These are phyloP conservation scores for Neobulgaria alba DNA, from an alignment of 2,329 filamentous ascomycete species.

Conservation along the genomic window DNA sequence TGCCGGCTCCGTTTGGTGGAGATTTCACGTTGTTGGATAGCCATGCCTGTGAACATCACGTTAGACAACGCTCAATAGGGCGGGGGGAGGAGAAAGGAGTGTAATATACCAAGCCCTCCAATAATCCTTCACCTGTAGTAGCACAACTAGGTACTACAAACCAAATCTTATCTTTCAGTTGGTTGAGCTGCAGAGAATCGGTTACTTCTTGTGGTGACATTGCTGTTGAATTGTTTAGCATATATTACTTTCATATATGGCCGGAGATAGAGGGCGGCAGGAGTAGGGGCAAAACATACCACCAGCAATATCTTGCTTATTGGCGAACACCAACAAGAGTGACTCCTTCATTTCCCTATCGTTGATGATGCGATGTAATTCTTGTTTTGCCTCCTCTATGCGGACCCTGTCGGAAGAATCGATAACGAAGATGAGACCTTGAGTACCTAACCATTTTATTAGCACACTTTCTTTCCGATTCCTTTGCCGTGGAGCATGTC, in stretches of 20 bases:
- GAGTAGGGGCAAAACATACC: conserved; percentile 40
- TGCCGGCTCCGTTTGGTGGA: conserved; percentile 31
- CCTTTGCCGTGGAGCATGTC: too few species aligned
- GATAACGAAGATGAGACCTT: conserved; percentile 97
- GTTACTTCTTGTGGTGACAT: conserved; percentile 76
- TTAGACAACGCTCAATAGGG: conserved; percentile 3
- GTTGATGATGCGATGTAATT: conserved; percentile 94
- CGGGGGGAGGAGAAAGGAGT: conserved; percentile 8
- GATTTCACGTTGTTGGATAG: conserved; percentile 77
- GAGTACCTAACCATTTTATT: conserved; percentile 60
- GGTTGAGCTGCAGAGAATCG: conserved; percentile 64
- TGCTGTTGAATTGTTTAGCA: too few species aligned
- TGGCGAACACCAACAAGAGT: conserved; percentile 89
- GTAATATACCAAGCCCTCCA: conserved; percentile 61
- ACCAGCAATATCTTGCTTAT: conserved; percentile 92
- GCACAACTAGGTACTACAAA: conserved; percentile 78
- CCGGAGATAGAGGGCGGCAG: too few species aligned
- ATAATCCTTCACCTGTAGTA: conserved; percentile 70
- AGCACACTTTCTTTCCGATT: too few species aligned
- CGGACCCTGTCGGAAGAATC: conserved; percentile 88
- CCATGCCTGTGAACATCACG: conserved; percentile 45
- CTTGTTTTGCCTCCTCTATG: conserved; percentile 86
- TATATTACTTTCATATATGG: too few species aligned
- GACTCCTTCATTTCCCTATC: conserved; percentile 97
- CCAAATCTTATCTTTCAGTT: conserved; percentile 78